Base-by-base conservation (phyloP, 441 rosid genomes). In the Erysimum cheiri region DNA sequence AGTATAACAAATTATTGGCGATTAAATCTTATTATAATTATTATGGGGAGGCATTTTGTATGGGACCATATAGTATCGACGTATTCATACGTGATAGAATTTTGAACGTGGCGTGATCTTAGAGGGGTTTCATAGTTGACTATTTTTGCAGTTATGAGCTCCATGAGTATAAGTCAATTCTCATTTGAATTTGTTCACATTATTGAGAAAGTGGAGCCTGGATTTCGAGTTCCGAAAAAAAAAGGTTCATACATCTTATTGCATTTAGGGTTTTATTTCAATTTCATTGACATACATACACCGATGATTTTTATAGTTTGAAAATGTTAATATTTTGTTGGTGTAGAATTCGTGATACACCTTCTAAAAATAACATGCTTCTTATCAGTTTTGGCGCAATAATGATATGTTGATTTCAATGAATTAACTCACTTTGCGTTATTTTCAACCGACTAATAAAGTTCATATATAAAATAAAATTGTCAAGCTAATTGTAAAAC, bases 171-270 rank as follows among this genome's bases (percentile, higher is more conserved):
- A 70, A 69, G 79, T 75, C 75, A 70, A 75, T 57, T 70, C 57
- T 49, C 36, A 64, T 70, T 70, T 64, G 63, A 75, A 70, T 64
- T 75, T 70, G 74, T 69, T 75, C 71, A 69, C 75, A 75, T 58
- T 57, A 70, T 75, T 54, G 70, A 75, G 66, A 31, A 5, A 69
- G 14, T 44, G 43, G 32, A 54, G 50, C 63, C 15, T 53, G 14
- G 13, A 28, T 56, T 53, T 54, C 64, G 53, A 46, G 64, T 61
- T 60, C 41, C 63, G 6, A 44, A 60, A 52, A 12, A 39, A 12
- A 39, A 43, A 28, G 67, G 40, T 50, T 66, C 28, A 64, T 58
- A 22, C n/a, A 41, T 60, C 26, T 28, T 6, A 39, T 50, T 60
- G 63, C 41, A 12, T 60, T 67, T 39, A 65, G 14, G 39, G 22